Evolutionary conservation across 2,329 filamentous ascomycete species (phyloP).

Genomic region (Cercospora janseana): DNA sequence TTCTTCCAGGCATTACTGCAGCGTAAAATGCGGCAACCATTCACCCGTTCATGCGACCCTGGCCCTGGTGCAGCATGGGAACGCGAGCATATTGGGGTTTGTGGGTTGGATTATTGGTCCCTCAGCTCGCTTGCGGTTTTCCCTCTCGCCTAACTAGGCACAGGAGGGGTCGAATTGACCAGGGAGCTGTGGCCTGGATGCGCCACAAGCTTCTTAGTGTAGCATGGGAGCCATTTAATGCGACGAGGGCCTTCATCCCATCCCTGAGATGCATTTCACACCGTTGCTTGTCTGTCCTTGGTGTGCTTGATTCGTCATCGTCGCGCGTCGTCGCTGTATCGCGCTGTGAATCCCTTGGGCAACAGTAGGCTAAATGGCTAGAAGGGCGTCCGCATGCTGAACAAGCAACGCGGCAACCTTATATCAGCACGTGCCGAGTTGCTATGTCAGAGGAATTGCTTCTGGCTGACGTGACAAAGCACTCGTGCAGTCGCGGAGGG

Average conservation of each 20-base stretch:
- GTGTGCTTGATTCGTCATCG: conserved; percentile 7
- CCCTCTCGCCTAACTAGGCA: neutral
- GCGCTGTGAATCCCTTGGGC: neutral
- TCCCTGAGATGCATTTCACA: neutral
- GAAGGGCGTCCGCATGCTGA: neutral
- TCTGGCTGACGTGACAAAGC: neutral
- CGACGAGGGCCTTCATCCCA: neutral
- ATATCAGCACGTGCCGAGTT: neutral
- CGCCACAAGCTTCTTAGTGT: conserved; percentile 1
- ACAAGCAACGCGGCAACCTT: conserved; percentile 7
- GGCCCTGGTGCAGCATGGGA: neutral
- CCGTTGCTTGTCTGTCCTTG: conserved; percentile 1
- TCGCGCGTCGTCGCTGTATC: no score
- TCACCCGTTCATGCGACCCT: neutral
- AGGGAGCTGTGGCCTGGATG: neutral
- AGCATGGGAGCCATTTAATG: neutral
- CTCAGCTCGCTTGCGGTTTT: conserved; percentile 1
- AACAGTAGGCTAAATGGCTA: conserved; percentile 7
- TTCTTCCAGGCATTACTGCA: conserved; percentile 1
- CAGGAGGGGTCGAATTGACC: neutral
- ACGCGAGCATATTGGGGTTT: neutral
- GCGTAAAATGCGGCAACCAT: neutral
- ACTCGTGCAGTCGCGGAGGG: neutral
- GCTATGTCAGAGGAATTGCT: neutral
- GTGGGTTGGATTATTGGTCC: no score